Evolutionary conservation across 2,329 filamentous ascomycete genomes (phyloP).

Genomic region (Xylaria sp.): DNA sequence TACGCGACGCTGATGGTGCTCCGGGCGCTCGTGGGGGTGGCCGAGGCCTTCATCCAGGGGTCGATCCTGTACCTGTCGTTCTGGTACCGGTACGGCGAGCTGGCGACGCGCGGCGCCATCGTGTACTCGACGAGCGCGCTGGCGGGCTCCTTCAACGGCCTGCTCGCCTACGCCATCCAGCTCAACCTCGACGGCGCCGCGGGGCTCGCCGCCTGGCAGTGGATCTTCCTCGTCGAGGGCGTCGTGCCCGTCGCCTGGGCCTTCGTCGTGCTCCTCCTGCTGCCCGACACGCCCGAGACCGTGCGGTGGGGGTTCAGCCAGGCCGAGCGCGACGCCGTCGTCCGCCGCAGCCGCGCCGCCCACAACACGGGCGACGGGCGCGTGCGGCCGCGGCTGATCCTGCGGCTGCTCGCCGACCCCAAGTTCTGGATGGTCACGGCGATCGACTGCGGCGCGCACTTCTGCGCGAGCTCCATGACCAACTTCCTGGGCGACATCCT

Average conservation of each 20-base stretch:
- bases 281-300: slow-evolving; percentile 12
- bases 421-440: slow-evolving; percentile 20
- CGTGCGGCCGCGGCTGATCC: slow-evolving; percentile 9
- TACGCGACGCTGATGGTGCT: slow-evolving; percentile 9
- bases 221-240: slow-evolving; percentile 21
- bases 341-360: slow-evolving; percentile 7
- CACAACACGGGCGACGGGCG: slow-evolving; percentile 16
- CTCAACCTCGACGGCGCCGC: slow-evolving; percentile 9
- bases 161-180: slow-evolving; percentile 18
- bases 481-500: slow-evolving; percentile 11
- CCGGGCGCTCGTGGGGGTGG: slow-evolving; percentile 11
- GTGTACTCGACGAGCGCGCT: slow-evolving; percentile 16
- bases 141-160: slow-evolving; percentile 20
- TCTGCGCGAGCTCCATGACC: slow-evolving; percentile 14
- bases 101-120: slow-evolving; percentile 19
- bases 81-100: slow-evolving; percentile 21
- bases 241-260: slow-evolving; percentile 16
- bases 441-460: slow-evolving; percentile 19
- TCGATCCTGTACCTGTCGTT: slow-evolving; percentile 15
- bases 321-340: slow-evolving; percentile 6
- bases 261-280: slow-evolving; percentile 12
- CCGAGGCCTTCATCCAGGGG: slow-evolving; percentile 20
- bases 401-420: slow-evolving; percentile 9
- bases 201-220: slow-evolving; percentile 19
- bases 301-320: slow-evolving; percentile 15